phyloP scores from a whole-genome alignment of 495 filamentous ascomycete species.

The Staphylotrichum longicolle region DNA sequence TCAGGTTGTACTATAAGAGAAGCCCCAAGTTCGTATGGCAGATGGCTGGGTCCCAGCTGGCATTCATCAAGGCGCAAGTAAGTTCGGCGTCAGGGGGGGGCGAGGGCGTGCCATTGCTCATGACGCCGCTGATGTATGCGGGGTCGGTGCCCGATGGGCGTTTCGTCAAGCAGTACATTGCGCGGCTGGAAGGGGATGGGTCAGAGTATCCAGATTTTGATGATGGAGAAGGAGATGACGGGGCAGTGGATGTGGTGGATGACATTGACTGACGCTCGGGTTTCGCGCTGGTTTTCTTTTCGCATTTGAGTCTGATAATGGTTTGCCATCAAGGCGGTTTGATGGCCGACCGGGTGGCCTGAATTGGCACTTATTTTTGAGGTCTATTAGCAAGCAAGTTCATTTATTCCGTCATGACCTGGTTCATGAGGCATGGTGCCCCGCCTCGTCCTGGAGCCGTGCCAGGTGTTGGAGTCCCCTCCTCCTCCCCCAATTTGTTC shows the following conservation, averaged over 20 bases:
- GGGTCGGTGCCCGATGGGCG: conserved; percentile 40
- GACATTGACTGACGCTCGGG: conserved; percentile 5
- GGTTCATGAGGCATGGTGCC: too few species aligned
- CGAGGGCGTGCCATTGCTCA: conserved; percentile 22
- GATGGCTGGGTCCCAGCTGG: conserved; percentile 63
- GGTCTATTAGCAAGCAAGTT: too few species aligned
- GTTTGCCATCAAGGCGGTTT: neutral
- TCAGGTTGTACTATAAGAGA: conserved; percentile 42
- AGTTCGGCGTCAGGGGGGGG: conserved; percentile 12
- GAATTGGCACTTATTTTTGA: too few species aligned
- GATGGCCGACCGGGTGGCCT: too few species aligned
- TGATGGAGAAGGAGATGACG: conserved; percentile 17
- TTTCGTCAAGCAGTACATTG: conserved; percentile 36
- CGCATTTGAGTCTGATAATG: neutral
- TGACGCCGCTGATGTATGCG: conserved; percentile 48
- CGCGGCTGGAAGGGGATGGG: conserved; percentile 26
- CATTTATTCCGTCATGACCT: too few species aligned
- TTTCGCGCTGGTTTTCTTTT: neutral
- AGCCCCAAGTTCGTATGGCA: conserved; percentile 54
- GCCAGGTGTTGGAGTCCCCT: too few species aligned
- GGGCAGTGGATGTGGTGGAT: neutral
- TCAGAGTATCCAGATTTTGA: conserved; percentile 24
- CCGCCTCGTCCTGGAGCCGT: too few species aligned
- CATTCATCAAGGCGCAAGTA: conserved; percentile 57
- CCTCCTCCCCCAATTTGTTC: too few species aligned